A percentile compares a stretch with the other conserved stretches of the same genome.
These are phyloP conservation scores for Cubamyces lactineus DNA, from an alignment of 768 basidiomycete genomes.

Conservation along the genomic window DNA sequence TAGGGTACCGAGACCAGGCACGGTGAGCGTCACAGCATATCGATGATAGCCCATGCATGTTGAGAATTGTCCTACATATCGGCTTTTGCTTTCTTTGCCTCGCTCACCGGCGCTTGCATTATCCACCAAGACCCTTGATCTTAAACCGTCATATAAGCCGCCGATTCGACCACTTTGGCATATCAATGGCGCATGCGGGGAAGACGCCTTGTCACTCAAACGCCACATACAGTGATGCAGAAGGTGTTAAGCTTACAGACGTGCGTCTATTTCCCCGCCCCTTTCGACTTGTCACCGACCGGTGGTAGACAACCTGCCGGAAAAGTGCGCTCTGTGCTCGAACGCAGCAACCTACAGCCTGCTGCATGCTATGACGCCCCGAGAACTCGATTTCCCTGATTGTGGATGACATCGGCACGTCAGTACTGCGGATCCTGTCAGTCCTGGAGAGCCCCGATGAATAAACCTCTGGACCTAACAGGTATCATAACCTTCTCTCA, in stretches of 20 bases:
- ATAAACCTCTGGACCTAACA: not conserved
- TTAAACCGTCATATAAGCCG: conserved; percentile 5
- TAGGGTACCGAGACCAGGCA: conserved; percentile 20
- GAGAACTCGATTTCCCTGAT: not conserved
- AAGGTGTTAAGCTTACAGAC: conserved; percentile 13
- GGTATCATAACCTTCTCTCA: not conserved
- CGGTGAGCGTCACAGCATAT: not conserved
- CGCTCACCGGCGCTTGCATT: not conserved
- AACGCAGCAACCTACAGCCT: not conserved
- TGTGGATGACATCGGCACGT: conserved; percentile 8
- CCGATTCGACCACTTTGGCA: conserved; percentile 4
- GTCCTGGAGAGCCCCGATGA: not conserved
- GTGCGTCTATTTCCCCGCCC: conserved; percentile 14
- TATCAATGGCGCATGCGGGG: conserved; percentile 12
- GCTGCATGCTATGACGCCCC: not conserved
- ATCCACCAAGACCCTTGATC: conserved; percentile 4
- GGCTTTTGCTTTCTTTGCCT: not conserved
- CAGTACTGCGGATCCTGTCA: conserved; percentile 13
- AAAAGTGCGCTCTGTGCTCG: not conserved
- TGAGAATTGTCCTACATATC: not conserved
- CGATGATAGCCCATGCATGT: conserved; percentile 5
- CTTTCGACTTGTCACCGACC: not conserved
- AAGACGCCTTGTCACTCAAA: conserved; percentile 16
- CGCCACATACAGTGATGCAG: conserved; percentile 23
- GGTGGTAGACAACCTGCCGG: conserved; percentile 11